phyloP scores from a whole-genome alignment of 129 eudicot species.

The Flaveria ramosissima region DNA sequence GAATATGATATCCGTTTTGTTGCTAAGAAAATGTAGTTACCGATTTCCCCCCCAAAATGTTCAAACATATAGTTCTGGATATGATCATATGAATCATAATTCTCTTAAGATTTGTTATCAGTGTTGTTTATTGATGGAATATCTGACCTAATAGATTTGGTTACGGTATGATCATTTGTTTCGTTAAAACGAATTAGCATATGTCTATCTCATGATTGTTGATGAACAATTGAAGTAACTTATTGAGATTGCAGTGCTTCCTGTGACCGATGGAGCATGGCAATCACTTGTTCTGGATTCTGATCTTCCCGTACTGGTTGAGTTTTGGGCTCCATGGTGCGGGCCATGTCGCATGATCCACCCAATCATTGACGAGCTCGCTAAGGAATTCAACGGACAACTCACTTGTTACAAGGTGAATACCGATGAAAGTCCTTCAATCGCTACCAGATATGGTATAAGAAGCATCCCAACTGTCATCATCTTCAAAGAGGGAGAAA shows the following conservation, averaged over 20 bases:
- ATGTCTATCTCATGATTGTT: not conserved
- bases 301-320: conserved; percentile 69
- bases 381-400: conserved; percentile 70
- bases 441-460: conserved; percentile 76
- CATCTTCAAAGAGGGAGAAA: conserved; percentile 83
- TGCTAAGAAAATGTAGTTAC: no score
- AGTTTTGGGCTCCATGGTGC: conserved; percentile 99
- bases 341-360: conserved; percentile 99
- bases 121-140: not conserved
- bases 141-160: not conserved
- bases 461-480: conserved; percentile 95
- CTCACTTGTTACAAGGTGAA: conserved; percentile 81
- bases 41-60: not conserved
- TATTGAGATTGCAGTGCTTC: conserved; percentile 51
- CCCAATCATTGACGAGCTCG: conserved; percentile 78
- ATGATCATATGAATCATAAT: not conserved
- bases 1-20: no score
- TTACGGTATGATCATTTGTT: not conserved
- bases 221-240: not conserved
- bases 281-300: conserved; percentile 67
- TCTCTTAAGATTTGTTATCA: not conserved
- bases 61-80: conserved; percentile 6
- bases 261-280: conserved; percentile 62
- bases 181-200: not conserved
- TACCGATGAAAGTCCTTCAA: conserved; percentile 77